Percentiles rank a stretch among this genome's conserved stretches.
phyloP scores from a whole-genome alignment of 495 filamentous ascomycete species.

The Penicillium paradoxum region DNA sequence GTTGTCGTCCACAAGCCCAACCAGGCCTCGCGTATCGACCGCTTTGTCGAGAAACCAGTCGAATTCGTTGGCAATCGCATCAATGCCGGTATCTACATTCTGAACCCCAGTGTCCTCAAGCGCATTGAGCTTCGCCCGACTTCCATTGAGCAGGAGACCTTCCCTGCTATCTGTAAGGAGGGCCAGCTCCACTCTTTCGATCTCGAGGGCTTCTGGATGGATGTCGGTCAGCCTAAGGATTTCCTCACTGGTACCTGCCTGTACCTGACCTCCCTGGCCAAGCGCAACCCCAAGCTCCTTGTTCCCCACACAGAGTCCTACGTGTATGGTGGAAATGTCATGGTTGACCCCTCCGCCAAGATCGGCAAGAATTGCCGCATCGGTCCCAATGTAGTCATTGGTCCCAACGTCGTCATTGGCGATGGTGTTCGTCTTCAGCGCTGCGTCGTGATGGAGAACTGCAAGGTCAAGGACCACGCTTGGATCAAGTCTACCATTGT shows the following conservation, averaged over 20 bases:
- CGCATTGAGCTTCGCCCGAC: slow-evolving; percentile 96
- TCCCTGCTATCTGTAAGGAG: slow-evolving; percentile 89
- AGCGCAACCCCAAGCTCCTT: slow-evolving; percentile 86
- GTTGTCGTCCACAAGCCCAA: slow-evolving; percentile 96
- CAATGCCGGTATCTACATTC: slow-evolving; percentile 98
- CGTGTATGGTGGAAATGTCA: slow-evolving; percentile 92
- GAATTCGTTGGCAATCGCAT: slow-evolving; percentile 99
- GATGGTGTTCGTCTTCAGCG: slow-evolving; percentile 94
- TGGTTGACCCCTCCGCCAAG: slow-evolving; percentile 92
- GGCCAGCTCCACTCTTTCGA: slow-evolving; percentile 96
- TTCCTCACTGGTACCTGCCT: slow-evolving; percentile 96
- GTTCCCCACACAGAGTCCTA: slow-evolving; percentile 69
- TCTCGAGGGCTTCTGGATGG: slow-evolving; percentile 99
- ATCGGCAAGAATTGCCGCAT: slow-evolving; percentile 99
- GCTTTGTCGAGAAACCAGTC: slow-evolving; percentile 99
- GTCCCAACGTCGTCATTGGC: slow-evolving; percentile 88
- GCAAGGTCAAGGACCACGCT: slow-evolving; percentile 97
- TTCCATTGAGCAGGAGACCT: slow-evolving; percentile 99
- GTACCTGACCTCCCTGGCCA: slow-evolving; percentile 88
- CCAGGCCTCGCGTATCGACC: slow-evolving; percentile 89
- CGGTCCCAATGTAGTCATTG: slow-evolving; percentile 95
- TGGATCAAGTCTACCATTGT: slow-evolving; percentile 99
- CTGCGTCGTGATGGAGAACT: slow-evolving; percentile 81
- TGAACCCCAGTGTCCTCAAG: slow-evolving; percentile 85
- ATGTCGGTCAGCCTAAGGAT: slow-evolving; percentile 98